Evolutionary conservation across 139 green algal genomes (phyloP).

Genomic region (Volvox reticuliferus): DNA sequence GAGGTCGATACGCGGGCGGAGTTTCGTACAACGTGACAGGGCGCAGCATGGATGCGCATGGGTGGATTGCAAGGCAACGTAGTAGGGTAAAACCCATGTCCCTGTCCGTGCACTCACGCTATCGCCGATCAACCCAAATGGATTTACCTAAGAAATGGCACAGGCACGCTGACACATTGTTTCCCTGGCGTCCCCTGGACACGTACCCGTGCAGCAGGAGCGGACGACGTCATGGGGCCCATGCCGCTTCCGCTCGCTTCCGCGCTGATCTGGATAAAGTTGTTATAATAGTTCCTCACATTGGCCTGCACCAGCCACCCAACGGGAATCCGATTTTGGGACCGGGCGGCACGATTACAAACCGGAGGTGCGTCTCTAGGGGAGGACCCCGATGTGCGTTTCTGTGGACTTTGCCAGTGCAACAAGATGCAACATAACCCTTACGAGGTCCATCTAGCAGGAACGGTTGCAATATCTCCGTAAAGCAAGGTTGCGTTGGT

Average conservation of each 20-base stretch:
- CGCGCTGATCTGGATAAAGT: constrained; percentile 79
- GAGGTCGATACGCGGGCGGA: not conserved
- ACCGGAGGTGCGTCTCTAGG: too few species aligned
- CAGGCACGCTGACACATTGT: too few species aligned
- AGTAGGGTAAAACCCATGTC: not conserved
- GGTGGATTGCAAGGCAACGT: not conserved
- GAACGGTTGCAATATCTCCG: too few species aligned
- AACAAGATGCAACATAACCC: too few species aligned
- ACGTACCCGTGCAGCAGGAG: not conserved
- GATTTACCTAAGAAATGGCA: too few species aligned
- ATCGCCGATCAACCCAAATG: not conserved
- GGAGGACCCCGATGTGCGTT: too few species aligned
- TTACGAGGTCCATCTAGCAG: too few species aligned
- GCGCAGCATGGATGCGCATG: not conserved
- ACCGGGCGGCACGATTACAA: too few species aligned
- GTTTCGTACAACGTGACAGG: not conserved
- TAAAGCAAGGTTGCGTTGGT: too few species aligned
- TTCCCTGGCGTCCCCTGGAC: too few species aligned
- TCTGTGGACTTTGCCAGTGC: too few species aligned
- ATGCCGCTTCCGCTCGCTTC: constrained; percentile 29
- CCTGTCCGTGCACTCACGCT: not conserved
- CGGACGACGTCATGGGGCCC: constrained; percentile 14
- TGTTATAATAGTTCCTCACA: constrained; percentile 94
- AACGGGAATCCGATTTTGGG: too few species aligned
- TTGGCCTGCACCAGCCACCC: constrained; percentile 76